A percentile compares a stretch with the other conserved stretches of the same genome.
These are phyloP conservation scores for Leishmania gerbilli DNA, from an alignment of 208 protist genomes.

Conservation along the genomic window DNA sequence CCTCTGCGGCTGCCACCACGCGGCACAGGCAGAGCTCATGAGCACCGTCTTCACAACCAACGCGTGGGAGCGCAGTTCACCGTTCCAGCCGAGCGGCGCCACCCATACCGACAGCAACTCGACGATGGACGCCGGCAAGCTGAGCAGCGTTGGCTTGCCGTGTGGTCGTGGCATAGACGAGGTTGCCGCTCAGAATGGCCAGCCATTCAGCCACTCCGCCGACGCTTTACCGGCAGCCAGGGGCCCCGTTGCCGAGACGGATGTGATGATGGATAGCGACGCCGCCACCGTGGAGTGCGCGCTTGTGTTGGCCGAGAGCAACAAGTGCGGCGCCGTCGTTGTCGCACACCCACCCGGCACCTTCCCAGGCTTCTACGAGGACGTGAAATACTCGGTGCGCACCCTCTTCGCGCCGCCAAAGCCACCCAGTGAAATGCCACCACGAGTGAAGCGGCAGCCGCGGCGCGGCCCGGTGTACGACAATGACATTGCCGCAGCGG, in stretches of 20 bases:
- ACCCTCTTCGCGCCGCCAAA: constrained; percentile 72
- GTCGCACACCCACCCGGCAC: not conserved
- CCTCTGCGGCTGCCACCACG: not conserved
- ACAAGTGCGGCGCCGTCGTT: not conserved
- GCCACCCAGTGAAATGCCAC: constrained; percentile 60
- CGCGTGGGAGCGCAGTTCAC: constrained; percentile 16
- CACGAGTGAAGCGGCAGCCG: constrained; percentile 52
- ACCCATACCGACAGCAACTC: not conserved
- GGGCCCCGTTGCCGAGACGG: not conserved
- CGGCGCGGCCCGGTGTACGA: constrained; percentile 42
- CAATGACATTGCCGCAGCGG: constrained; percentile 63
- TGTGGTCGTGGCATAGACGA: not conserved
- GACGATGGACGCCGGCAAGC: not conserved
- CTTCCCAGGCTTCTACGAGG: constrained; percentile 59
- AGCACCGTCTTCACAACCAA: constrained; percentile 10
- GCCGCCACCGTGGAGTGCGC: not conserved
- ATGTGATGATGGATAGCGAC: not conserved
- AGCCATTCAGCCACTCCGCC: not conserved
- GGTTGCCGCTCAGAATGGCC: not conserved
- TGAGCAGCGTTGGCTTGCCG: not conserved
- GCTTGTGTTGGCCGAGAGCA: not conserved
- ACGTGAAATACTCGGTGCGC: constrained; percentile 62
- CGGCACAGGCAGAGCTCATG: constrained; percentile 7
- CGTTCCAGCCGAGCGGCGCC: constrained; percentile 5
- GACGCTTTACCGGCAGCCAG: not conserved